A percentile compares a stretch with the other conserved stretches of the same genome.
These are phyloP conservation scores for Xylariaceae sp. DNA, from an alignment of 2,329 filamentous ascomycete genomes.

Conservation along the genomic window DNA sequence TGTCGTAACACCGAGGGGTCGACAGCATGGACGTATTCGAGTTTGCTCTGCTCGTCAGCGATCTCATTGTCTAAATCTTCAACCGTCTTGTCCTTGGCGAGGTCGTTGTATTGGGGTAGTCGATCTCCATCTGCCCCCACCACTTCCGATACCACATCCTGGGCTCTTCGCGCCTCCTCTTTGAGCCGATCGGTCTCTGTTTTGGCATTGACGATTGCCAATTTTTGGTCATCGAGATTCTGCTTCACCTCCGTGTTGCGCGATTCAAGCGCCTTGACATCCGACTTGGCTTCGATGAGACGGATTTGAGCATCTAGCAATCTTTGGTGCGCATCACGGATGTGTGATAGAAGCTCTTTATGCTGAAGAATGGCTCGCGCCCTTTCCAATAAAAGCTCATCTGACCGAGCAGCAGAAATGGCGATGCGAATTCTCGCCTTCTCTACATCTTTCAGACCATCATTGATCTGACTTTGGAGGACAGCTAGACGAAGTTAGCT, in stretches of 20 bases:
- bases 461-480: slow-evolving; percentile 34
- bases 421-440: slow-evolving; percentile 41
- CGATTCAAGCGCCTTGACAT: slow-evolving; percentile 61
- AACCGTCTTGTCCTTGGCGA: slow-evolving; percentile 46
- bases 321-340: slow-evolving; percentile 58
- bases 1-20: slow-evolving; percentile 71
- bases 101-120: slow-evolving; percentile 38
- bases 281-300: slow-evolving; percentile 76
- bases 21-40: slow-evolving; percentile 74
- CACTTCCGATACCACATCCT: slow-evolving; percentile 37
- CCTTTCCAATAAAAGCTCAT: slow-evolving; percentile 51
- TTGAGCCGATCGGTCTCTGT: slow-evolving; percentile 36
- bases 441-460: slow-evolving; percentile 30
- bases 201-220: slow-evolving; percentile 37
- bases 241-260: slow-evolving; percentile 58
- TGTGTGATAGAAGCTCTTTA: slow-evolving; percentile 54
- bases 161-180: slow-evolving; percentile 34
- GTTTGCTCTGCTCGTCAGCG: slow-evolving; percentile 63
- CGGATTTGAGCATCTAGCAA: slow-evolving; percentile 66
- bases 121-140: slow-evolving; percentile 36
- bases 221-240: slow-evolving; percentile 43
- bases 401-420: slow-evolving; percentile 49
- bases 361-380: slow-evolving; percentile 48
- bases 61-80: slow-evolving; percentile 70
- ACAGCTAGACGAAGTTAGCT: slow-evolving; percentile 28